phyloP scores from a whole-genome alignment of 2,329 filamentous ascomycete species.

The Ascosphaera pollenicola region DNA sequence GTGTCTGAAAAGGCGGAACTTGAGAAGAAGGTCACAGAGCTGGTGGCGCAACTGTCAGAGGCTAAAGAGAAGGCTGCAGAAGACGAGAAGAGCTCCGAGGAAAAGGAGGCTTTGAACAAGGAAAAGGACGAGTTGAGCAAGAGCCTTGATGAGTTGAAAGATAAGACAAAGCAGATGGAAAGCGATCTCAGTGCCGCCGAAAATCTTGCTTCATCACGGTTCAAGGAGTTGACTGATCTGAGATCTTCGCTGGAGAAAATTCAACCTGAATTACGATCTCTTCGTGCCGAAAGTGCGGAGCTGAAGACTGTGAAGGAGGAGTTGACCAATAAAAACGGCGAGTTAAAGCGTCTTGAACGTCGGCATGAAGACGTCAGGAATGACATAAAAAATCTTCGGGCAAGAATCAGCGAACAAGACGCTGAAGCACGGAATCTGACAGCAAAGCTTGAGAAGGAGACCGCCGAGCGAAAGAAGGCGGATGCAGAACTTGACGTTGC shows the following conservation, averaged over 20 bases:
- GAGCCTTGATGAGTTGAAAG: slow-evolving; percentile 51
- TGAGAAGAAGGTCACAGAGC: slow-evolving; percentile 37
- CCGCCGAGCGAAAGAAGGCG: slow-evolving; percentile 43
- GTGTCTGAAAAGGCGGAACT: slow-evolving; percentile 45
- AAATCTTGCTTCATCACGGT: slow-evolving; percentile 65
- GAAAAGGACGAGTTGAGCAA: slow-evolving; percentile 28
- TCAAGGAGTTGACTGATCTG: slow-evolving; percentile 68
- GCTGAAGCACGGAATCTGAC: slow-evolving; percentile 55
- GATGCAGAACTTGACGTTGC: slow-evolving; percentile 60
- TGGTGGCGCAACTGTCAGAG: slow-evolving; percentile 47
- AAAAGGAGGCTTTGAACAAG: background rate
- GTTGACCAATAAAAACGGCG: slow-evolving; percentile 36
- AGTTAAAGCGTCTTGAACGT: slow-evolving; percentile 56
- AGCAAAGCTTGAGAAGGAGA: slow-evolving; percentile 57
- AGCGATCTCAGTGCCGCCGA: slow-evolving; percentile 71
- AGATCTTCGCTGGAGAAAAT: slow-evolving; percentile 61
- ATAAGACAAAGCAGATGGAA: slow-evolving; percentile 46
- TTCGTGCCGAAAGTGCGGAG: slow-evolving; percentile 54
- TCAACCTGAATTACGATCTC: slow-evolving; percentile 61
- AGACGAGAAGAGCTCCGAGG: background rate
- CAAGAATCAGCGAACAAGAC: slow-evolving; percentile 51
- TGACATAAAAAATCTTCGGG: slow-evolving; percentile 49
- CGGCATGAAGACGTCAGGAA: slow-evolving; percentile 60
- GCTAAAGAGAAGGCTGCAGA: slow-evolving; percentile 28
- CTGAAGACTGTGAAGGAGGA: slow-evolving; percentile 59